These are phyloP conservation scores for Sugiyamaella neomexicana DNA, from an alignment of 1,139 yeast genomes.

Conservation along the genomic window DNA sequence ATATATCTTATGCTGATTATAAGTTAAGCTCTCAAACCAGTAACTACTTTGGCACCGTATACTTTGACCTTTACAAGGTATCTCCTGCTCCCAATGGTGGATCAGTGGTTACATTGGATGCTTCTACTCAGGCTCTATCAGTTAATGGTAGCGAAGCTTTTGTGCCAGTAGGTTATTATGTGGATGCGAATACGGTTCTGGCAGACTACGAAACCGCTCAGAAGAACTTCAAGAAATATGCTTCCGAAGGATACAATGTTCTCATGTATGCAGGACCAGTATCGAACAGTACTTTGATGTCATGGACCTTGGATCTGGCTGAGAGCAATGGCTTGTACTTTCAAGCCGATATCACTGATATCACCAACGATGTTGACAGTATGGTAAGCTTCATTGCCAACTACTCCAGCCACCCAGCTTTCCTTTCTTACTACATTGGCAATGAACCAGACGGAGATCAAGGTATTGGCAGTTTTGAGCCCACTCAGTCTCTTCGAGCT, in stretches of 20 bases:
- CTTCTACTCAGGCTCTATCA: slow-evolving; percentile 18
- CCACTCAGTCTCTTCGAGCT: slow-evolving; percentile 19
- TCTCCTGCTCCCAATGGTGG: slow-evolving; percentile 15
- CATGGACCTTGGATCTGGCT: slow-evolving; percentile 22
- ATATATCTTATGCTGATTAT: slow-evolving; percentile 16
- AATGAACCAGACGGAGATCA: slow-evolving; percentile 25
- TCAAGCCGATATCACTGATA: slow-evolving; percentile 24
- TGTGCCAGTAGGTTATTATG: slow-evolving; percentile 24
- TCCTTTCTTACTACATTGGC: slow-evolving; percentile 23
- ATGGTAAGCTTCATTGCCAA: slow-evolving; percentile 18
- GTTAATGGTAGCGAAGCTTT: slow-evolving; percentile 19
- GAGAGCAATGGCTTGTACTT: slow-evolving; percentile 19
- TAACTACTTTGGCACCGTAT: slow-evolving; percentile 20
- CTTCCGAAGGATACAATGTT: slow-evolving; percentile 23
- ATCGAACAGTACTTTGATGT: slow-evolving; percentile 18
- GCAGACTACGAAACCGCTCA: slow-evolving; percentile 16
- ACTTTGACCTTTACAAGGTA: slow-evolving; percentile 16
- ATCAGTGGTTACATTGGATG: slow-evolving; percentile 18
- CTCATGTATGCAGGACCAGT: slow-evolving; percentile 23
- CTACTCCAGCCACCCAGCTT: slow-evolving; percentile 20
- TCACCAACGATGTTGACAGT: slow-evolving; percentile 17
- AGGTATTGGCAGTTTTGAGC: slow-evolving; percentile 23
- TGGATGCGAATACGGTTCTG: slow-evolving; percentile 16
- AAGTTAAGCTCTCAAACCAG: slow-evolving; percentile 12
- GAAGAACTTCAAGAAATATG: slow-evolving; percentile 18